Evolutionary conservation across 2,329 filamentous ascomycete species (phyloP), one percentile per base, ranked within the genome.

Genomic region (Diaporthe citri): DNA sequence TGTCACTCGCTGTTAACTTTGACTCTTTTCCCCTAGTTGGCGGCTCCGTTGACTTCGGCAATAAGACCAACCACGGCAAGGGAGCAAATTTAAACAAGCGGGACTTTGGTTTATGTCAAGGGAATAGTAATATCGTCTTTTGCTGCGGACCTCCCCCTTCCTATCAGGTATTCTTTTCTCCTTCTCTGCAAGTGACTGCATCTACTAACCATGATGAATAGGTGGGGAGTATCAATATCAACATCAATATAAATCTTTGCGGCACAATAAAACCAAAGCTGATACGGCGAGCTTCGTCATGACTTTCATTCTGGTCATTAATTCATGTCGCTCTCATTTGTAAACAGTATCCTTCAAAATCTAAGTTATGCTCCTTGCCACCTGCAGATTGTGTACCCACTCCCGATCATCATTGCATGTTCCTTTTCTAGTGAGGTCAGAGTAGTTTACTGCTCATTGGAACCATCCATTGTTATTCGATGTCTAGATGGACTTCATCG

Each of bases 191-290:
- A 17, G 17, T 10, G 4, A 12, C 3, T 1, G 9, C 20, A n/a
- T 13, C 10, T n/a, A 52, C 62, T 67, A 10, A 67, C 12, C 20
- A n/a, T 12, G 17, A 6, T n/a, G 2, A 10, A 0, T 12, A 67
- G 62, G 28, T 36, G 43, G 43, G 62, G 9, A 36, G 43, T 17
- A 52, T 67, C 22, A 67, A 36, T 22, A 67, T 67, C 43, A 67
- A 67, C 25, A 67, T 67, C 43, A 67, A 66, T 22, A 66, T 66
- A 31, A 66, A 67, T 17, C 62, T 67, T 7, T 67, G 62, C 22
- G 62, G 62, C 43, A 51, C 28, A 12, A 31, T 67, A 7, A 67
- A 67, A 51, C 62, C 62, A 20, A 67, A 39, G 28, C 43, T 67
- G 20, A 3, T 51, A 25, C 28, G 43, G 39, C 43, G 62, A 1